Conservation (phyloP, 352 stramenopile species). For the Phytophthora lateralis region DNA sequence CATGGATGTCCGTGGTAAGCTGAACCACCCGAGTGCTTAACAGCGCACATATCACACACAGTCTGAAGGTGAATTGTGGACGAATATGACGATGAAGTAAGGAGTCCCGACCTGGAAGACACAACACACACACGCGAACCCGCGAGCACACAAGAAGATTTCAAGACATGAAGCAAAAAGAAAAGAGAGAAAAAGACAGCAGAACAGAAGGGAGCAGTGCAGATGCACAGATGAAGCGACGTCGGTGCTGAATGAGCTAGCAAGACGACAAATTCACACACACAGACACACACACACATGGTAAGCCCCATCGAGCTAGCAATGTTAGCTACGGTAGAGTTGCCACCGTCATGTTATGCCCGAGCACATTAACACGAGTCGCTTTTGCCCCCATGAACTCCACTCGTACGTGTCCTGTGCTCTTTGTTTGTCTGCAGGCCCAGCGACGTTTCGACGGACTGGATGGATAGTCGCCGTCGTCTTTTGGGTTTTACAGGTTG, state of each 20-base stretch:
- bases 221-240: conserved; percentile 18
- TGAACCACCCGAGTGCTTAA: conserved; percentile 5
- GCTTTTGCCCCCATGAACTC: conserved; percentile 27
- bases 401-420: not conserved
- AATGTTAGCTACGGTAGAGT: conserved; percentile 14
- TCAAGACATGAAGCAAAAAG: conserved; percentile 30
- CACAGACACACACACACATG: conserved; percentile 23
- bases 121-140: conserved; percentile 19
- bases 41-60: conserved; percentile 27
- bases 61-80: conserved; percentile 17
- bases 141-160: conserved; percentile 22
- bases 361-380: conserved; percentile 29
- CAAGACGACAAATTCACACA: conserved; percentile 34
- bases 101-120: conserved; percentile 18
- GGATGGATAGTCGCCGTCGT: conserved; percentile 2
- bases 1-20: not conserved
- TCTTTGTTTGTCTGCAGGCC: conserved; percentile 10
- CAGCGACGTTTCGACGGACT: conserved; percentile 27
- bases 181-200: conserved; percentile 18
- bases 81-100: conserved; percentile 20
- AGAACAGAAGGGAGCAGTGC: conserved; percentile 6
- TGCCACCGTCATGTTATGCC: conserved; percentile 15
- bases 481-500: not conserved
- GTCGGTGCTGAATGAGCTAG: conserved; percentile 7
- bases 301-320: conserved; percentile 17